Evolutionary conservation across 2,329 filamentous ascomycete species (phyloP).

Genomic region (Aspergillus candidus): DNA sequence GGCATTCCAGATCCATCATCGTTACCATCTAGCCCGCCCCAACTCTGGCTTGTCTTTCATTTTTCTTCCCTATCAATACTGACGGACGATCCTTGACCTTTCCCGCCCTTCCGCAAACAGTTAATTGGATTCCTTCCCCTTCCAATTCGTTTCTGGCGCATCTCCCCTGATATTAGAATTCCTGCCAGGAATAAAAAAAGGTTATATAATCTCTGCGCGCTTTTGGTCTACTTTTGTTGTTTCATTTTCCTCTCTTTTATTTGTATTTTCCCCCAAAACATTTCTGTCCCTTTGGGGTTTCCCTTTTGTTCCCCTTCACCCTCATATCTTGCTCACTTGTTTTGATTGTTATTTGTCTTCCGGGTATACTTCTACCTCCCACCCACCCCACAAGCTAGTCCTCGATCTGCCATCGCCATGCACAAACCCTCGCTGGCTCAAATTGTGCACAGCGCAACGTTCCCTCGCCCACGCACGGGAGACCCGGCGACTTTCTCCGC

Average conservation of each 20-base stretch:
- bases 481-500: conserved; percentile 55
- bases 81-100: conserved; percentile 10
- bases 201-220: conserved; percentile 9
- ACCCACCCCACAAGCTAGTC: neutral
- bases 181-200: neutral
- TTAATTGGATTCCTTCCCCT: conserved; percentile 4
- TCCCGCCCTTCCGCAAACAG: conserved; percentile 10
- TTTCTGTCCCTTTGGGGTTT: conserved; percentile 2
- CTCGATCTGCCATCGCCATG: conserved; percentile 40
- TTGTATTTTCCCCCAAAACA: too few species aligned
- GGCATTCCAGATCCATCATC: conserved; percentile 2
- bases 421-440: conserved; percentile 55
- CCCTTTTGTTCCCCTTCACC: neutral
- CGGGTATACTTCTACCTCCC: conserved; percentile 1
- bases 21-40: neutral
- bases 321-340: conserved; percentile 1
- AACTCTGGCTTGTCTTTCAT: neutral
- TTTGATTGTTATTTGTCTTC: conserved; percentile 2
- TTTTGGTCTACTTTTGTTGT: conserved; percentile 7
- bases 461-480: conserved; percentile 50
- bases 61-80: conserved; percentile 11
- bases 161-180: conserved; percentile 12
- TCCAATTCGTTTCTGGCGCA: conserved; percentile 2
- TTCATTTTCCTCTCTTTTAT: conserved; percentile 1
- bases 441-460: conserved; percentile 54